Evolutionary conservation across 352 stramenopile genomes (phyloP), one percentile per base, ranked within the genome.

Genomic region (Phytophthora parvispora): DNA sequence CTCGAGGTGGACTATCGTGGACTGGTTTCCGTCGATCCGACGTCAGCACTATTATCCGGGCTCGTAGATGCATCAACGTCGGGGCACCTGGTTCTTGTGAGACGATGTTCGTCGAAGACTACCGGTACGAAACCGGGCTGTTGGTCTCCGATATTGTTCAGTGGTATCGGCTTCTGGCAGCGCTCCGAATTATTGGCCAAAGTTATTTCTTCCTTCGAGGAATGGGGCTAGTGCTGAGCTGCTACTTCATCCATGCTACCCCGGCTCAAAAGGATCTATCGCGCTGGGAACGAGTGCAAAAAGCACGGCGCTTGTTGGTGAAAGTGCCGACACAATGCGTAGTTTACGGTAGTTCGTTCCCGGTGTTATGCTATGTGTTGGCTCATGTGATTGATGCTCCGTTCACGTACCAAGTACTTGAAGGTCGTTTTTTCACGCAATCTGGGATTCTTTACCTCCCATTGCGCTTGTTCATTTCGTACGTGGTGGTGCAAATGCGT

Each of bases 301-400:
- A 42, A 45, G 24, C 72, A 47, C 13, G 63, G 22, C 25, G 28
- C 6, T 45, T 82, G 16, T 75, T 84, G 13, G 43, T 75, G 4
- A 75, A 47, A 27, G 51, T 77, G 6, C 77, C 80, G 2, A 80
- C 58, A 24, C 77, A 88, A 45, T 75, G 72, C 27, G 57, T 88
- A 15, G 61, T 84, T 20, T 84, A 77, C 47, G 77, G 77, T 16
- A 79, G 73, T 28, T 52, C 55, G 1, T 69, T 86, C 22, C 80
- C 80, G 0, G 70, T 84, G 7, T 5, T 71, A 4, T 77, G 68
- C 60, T 89, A 86, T 64, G 51, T 70, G 1, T 15, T 78, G 1
- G 77, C 80, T 0, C 77, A 89, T 42, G 28, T 72, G 10, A 68
- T 83, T 16, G 80, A 89, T 42, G 71, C 69, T 9, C 58, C 69